phyloP scores from a whole-genome alignment of 768 basidiomycete genomes.

The Leccinum sublutescens region DNA sequence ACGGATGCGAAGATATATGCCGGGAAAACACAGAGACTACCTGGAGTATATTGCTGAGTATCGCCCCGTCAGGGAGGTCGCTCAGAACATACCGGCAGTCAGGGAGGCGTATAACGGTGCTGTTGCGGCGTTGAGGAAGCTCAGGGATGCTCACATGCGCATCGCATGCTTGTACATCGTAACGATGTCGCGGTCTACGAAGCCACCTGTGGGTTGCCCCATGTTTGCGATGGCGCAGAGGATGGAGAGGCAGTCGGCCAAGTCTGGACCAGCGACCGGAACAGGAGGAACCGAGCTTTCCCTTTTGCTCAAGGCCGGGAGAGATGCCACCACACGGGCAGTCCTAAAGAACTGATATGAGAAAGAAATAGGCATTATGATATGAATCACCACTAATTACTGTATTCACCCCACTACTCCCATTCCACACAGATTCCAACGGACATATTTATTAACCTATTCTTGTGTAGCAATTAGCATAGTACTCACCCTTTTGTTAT shows the following conservation, averaged over 20 bases:
- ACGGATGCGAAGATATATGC: slow-evolving; percentile 95
- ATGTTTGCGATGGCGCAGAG: slow-evolving; percentile 54
- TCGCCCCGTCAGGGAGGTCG: slow-evolving; percentile 62
- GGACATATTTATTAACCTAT: slow-evolving; percentile 28
- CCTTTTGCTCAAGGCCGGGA: slow-evolving; percentile 79
- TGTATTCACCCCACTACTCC: neutral
- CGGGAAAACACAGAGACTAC: slow-evolving; percentile 85
- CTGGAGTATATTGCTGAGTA: slow-evolving; percentile 61
- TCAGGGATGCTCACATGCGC: slow-evolving; percentile 87
- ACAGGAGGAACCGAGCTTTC: slow-evolving; percentile 90
- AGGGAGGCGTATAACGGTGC: slow-evolving; percentile 78
- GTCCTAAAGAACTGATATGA: slow-evolving; percentile 39
- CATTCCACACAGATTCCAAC: neutral
- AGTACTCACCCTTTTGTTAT: slow-evolving; percentile 17
- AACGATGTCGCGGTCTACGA: slow-evolving; percentile 70
- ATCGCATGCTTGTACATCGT: slow-evolving; percentile 88
- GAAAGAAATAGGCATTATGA: neutral
- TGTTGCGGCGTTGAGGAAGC: slow-evolving; percentile 72
- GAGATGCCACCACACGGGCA: slow-evolving; percentile 80
- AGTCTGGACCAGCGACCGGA: slow-evolving; percentile 62
- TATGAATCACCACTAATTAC: slow-evolving; percentile 16
- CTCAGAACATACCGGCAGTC: slow-evolving; percentile 53
- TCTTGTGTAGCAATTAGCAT: slow-evolving; percentile 30
- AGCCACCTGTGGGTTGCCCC: slow-evolving; percentile 46
- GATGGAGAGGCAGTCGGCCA: slow-evolving; percentile 41